A percentile compares a stretch with the other conserved stretches of the same genome.
These are phyloP conservation scores for Trichophyton mentagrophytes DNA, from an alignment of 2,329 filamentous ascomycete genomes.

Conservation along the genomic window DNA sequence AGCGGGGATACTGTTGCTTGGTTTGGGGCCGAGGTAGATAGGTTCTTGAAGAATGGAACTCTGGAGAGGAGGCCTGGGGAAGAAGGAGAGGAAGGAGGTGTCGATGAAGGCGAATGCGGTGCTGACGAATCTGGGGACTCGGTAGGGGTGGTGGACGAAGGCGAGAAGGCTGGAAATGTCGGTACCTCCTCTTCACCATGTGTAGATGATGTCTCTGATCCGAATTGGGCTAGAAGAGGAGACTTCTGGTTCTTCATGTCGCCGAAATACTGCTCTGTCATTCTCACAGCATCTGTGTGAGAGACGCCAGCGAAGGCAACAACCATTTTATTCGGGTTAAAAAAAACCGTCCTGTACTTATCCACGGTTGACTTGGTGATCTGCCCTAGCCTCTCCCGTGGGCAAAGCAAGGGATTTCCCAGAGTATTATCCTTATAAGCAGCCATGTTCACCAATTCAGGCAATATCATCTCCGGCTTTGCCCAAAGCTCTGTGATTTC, in stretches of 20 bases:
- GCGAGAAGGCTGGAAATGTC: slow-evolving; percentile 25
- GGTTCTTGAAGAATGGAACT: slow-evolving; percentile 79
- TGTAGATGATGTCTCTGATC: slow-evolving; percentile 42
- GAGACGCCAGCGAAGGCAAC: slow-evolving; percentile 88
- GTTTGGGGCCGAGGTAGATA: slow-evolving; percentile 59
- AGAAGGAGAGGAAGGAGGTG: slow-evolving; percentile 16
- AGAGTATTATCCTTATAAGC: slow-evolving; percentile 94
- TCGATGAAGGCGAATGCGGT: slow-evolving; percentile 19
- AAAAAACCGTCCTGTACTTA: slow-evolving; percentile 71
- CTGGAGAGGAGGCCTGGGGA: slow-evolving; percentile 59
- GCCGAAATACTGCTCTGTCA: slow-evolving; percentile 79
- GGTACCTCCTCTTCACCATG: slow-evolving; percentile 21
- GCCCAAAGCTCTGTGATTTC: slow-evolving; percentile 97
- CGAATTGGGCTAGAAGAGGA: slow-evolving; percentile 41
- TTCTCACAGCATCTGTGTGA: slow-evolving; percentile 62
- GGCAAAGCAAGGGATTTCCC: slow-evolving; percentile 84
- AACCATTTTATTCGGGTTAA: slow-evolving; percentile 79
- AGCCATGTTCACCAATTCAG: slow-evolving; percentile 87
- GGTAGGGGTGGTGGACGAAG: slow-evolving; percentile 26
- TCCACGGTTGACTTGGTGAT: slow-evolving; percentile 65
- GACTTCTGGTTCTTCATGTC: slow-evolving; percentile 57
- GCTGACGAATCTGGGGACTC: slow-evolving; percentile 19
- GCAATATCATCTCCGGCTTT: slow-evolving; percentile 89
- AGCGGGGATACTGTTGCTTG: slow-evolving; percentile 44
- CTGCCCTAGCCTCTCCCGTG: slow-evolving; percentile 61